phyloP scores from a whole-genome alignment of 2,329 filamentous ascomycete species.

The Pezicula neosporulosa region DNA sequence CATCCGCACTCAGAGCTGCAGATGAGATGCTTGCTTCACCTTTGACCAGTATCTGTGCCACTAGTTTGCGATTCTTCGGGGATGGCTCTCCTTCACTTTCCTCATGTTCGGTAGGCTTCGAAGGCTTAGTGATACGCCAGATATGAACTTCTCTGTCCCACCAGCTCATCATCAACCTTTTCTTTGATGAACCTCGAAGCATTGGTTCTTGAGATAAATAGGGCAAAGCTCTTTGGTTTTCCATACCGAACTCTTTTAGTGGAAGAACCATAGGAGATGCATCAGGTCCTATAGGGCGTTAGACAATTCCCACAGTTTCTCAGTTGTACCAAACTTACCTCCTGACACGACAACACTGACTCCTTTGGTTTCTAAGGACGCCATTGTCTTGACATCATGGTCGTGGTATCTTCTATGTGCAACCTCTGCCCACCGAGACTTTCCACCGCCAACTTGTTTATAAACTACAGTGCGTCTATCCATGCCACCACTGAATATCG shows the following conservation, averaged over 20 bases:
- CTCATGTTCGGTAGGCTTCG: constrained; percentile 27
- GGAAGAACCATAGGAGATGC: constrained; percentile 80
- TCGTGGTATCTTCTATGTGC: constrained; percentile 83
- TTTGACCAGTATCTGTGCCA: constrained; percentile 64
- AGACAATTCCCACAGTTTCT: constrained; percentile 19
- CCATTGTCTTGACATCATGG: constrained; percentile 94
- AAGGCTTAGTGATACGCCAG: constrained; percentile 56
- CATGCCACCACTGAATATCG: constrained; percentile 87
- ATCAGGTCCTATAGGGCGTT: constrained; percentile 65
- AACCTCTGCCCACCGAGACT: constrained; percentile 77
- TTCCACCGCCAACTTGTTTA: constrained; percentile 58
- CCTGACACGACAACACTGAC: constrained; percentile 89
- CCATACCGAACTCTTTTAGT: constrained; percentile 70
- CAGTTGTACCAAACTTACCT: constrained; percentile 51
- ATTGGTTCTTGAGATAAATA: constrained; percentile 77
- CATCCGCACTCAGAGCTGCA: constrained; percentile 67
- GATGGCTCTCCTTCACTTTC: constrained; percentile 35
- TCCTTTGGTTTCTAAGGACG: constrained; percentile 77
- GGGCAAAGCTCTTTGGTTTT: constrained; percentile 80
- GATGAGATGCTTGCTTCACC: constrained; percentile 83
- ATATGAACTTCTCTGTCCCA: constrained; percentile 87
- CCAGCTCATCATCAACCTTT: constrained; percentile 81
- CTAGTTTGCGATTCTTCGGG: constrained; percentile 55
- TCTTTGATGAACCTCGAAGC: constrained; percentile 67
- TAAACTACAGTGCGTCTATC: constrained; percentile 85